These are phyloP conservation scores for Paramecium caudatum DNA, from an alignment of 73 alveolate genomes.

Conservation along the genomic window DNA sequence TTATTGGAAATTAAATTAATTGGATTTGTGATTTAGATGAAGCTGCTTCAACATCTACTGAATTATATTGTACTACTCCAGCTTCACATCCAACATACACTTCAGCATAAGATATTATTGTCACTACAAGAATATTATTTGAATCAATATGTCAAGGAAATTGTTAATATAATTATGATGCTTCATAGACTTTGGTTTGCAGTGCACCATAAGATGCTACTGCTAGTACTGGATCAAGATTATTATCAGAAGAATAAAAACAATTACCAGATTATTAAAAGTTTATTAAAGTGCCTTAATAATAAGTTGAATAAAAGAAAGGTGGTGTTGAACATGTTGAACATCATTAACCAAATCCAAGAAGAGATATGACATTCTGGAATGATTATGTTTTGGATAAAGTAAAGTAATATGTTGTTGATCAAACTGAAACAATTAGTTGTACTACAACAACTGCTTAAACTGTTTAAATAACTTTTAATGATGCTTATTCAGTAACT, in stretches of 20 bases:
- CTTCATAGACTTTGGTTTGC: background rate
- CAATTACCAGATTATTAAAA: background rate
- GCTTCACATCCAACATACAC: background rate
- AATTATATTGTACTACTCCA: constrained; percentile 29
- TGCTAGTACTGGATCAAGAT: constrained; percentile 41
- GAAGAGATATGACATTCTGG: constrained; percentile 17
- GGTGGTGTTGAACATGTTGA: background rate
- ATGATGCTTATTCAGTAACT: background rate
- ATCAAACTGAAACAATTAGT: constrained; percentile 1
- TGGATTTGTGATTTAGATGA: constrained; percentile 57
- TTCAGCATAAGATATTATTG: background rate
- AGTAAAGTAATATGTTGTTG: background rate
- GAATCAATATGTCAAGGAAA: constrained; percentile 39
- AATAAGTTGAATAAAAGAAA: background rate
- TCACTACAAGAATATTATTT: constrained; percentile 28
- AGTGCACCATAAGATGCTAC: constrained; percentile 14
- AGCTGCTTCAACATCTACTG: constrained; percentile 23
- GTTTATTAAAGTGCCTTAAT: background rate
- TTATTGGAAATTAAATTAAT: constrained; percentile 42
- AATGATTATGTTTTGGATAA: constrained; percentile 35
- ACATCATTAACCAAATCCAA: background rate
- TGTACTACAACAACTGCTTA: background rate
- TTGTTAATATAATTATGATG: background rate
- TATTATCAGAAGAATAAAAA: constrained; percentile 22
- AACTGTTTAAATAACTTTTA: background rate